These are phyloP conservation scores for Colletotrichum falcatum DNA, from an alignment of 2,329 filamentous ascomycete species.

Conservation along the genomic window DNA sequence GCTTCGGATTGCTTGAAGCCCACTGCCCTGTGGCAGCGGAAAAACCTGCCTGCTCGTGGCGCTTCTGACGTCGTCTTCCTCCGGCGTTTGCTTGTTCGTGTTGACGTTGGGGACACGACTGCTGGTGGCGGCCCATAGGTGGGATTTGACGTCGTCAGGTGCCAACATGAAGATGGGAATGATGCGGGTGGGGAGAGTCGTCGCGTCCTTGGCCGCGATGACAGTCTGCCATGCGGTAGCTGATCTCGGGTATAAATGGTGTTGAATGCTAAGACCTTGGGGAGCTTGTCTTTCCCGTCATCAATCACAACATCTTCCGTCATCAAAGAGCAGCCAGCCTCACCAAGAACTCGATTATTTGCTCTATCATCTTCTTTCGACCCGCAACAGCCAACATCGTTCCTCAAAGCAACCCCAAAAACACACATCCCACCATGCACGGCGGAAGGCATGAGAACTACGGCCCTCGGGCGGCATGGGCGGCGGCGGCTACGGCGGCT, in stretches of 20 bases:
- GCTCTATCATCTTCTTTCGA: too few relatives aligned
- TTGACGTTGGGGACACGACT: constrained; percentile 25
- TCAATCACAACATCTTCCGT: constrained; percentile 1
- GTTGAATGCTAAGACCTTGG: not conserved
- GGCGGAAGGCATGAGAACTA: constrained; percentile 37
- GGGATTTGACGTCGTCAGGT: constrained; percentile 31
- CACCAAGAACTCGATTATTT: too few relatives aligned
- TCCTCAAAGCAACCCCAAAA: not conserved
- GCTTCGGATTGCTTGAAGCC: not conserved
- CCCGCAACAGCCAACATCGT: not conserved
- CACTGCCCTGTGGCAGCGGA: not conserved
- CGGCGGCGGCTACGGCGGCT: constrained; percentile 12
- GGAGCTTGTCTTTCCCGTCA: not conserved
- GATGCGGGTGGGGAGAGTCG: not conserved
- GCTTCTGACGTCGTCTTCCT: not conserved
- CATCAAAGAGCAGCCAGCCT: not conserved
- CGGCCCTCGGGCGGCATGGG: constrained; percentile 32
- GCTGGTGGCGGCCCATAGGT: constrained; percentile 5
- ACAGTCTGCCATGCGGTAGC: not conserved
- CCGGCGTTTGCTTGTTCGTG: not conserved
- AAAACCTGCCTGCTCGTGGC: not conserved
- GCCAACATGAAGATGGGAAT: not conserved
- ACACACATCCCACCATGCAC: constrained; percentile 18
- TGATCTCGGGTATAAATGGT: constrained; percentile 13
- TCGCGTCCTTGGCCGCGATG: constrained; percentile 18